A percentile compares a stretch with the other conserved stretches of the same genome.
Conservation (phyloP, 805 yeast genomes). For the Nakazawaea ishiwadae region DNA sequence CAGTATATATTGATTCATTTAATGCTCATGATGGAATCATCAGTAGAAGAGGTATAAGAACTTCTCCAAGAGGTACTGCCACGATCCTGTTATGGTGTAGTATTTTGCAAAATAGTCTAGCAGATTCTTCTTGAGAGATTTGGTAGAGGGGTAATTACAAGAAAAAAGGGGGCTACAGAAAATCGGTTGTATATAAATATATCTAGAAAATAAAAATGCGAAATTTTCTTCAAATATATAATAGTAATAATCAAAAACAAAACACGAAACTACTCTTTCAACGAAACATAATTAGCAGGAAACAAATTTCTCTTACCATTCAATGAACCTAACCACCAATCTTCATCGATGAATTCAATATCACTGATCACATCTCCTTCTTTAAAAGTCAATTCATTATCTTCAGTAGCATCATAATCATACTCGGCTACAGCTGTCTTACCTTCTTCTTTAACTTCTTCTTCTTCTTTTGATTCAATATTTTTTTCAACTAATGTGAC, state of each 20-base stretch:
- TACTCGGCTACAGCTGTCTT: conserved; percentile 61
- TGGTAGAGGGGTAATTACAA: too few relatives aligned
- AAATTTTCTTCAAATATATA: too few relatives aligned
- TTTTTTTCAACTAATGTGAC: conserved; percentile 33
- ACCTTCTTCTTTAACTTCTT: conserved; percentile 20
- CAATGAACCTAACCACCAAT: conserved; percentile 94
- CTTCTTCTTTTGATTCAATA: conserved; percentile 14
- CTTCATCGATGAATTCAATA: conserved; percentile 87
- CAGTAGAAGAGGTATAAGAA: conserved; percentile 62
- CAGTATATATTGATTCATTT: conserved; percentile 63
- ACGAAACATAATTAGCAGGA: conserved; percentile 83
- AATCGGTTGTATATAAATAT: not conserved
- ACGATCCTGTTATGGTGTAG: conserved; percentile 44
- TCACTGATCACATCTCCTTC: conserved; percentile 81
- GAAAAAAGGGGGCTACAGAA: not conserved
- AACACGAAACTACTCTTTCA: conserved; percentile 3
- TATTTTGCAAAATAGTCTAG: conserved; percentile 14
- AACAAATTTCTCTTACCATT: conserved; percentile 78
- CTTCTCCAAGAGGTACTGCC: conserved; percentile 47
- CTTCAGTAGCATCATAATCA: conserved; percentile 88
- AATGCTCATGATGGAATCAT: conserved; percentile 88
- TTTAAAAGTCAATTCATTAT: conserved; percentile 78
- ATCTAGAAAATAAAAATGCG: not conserved
- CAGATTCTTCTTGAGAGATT: too few relatives aligned
- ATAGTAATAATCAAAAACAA: too few relatives aligned